phyloP scores from a whole-genome alignment of 352 stramenopile genomes.

The Phytopythium litorale region DNA sequence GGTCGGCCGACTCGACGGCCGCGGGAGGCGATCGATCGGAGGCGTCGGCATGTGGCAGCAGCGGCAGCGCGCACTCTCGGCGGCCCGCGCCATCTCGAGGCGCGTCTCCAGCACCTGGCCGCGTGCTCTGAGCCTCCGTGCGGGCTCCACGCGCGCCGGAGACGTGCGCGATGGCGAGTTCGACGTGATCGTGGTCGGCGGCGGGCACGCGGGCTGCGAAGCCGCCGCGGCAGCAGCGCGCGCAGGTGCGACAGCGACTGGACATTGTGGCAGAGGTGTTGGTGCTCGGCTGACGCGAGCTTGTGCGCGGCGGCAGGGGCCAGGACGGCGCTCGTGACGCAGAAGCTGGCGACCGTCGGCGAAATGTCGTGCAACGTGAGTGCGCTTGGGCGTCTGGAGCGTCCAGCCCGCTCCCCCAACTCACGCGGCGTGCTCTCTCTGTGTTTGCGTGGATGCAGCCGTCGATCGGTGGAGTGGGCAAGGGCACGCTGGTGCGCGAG shows the following conservation, averaged over 20 bases:
- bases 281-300: too few species aligned
- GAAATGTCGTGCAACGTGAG: constrained; percentile 98
- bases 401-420: background rate
- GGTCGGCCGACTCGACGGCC: background rate
- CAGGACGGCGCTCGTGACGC: constrained; percentile 94
- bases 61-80: background rate
- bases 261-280: too few species aligned
- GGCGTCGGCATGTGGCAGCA: constrained; percentile 1
- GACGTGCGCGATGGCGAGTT: constrained; percentile 16
- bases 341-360: constrained; percentile 93
- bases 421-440: background rate
- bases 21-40: background rate
- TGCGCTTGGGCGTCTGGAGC: background rate
- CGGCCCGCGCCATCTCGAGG: background rate
- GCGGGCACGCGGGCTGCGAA: constrained; percentile 58
- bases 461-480: constrained; percentile 97
- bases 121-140: background rate
- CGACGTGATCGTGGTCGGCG: constrained; percentile 60
- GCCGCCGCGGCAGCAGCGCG: constrained; percentile 46
- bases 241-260: constrained; percentile 21
- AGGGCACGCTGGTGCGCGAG: constrained; percentile 97
- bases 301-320: constrained; percentile 53
- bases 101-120: background rate
- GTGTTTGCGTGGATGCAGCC: constrained; percentile 45
- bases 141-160: background rate